These are phyloP conservation scores for Solanum paucissectum DNA, from an alignment of 257 asterid genomes.

Conservation along the genomic window DNA sequence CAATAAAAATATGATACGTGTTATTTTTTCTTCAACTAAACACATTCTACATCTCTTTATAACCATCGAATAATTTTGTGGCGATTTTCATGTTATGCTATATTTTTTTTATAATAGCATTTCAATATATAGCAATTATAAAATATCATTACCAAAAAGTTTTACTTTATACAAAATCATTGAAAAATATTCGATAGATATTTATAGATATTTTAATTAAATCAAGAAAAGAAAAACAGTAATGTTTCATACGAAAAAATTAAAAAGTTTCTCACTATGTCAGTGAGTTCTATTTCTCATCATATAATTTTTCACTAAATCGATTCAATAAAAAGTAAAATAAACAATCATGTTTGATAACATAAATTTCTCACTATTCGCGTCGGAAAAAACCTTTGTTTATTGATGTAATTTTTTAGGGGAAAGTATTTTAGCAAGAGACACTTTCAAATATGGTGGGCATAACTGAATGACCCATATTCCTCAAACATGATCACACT, in stretches of 20 bases:
- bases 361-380: not conserved
- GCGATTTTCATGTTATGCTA: not conserved
- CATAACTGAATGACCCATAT: not conserved
- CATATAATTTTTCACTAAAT: not conserved
- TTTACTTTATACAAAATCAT: not conserved
- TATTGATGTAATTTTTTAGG: not conserved
- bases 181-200: not conserved
- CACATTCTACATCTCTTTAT: not conserved
- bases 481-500: not conserved
- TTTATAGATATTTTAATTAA: not conserved
- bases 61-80: not conserved
- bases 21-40: not conserved
- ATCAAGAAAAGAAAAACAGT: too few species aligned
- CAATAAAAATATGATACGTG: not conserved
- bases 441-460: not conserved
- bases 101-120: not conserved
- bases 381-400: not conserved
- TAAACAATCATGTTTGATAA: not conserved
- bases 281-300: not conserved
- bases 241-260: not conserved
- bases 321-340: not conserved
- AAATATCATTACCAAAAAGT: not conserved
- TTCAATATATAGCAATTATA: not conserved
- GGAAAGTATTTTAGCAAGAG: not conserved
- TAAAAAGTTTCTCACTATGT: not conserved